Base-by-base conservation (phyloP, 345 rosid genomes). In the Combretum micranthum region DNA sequence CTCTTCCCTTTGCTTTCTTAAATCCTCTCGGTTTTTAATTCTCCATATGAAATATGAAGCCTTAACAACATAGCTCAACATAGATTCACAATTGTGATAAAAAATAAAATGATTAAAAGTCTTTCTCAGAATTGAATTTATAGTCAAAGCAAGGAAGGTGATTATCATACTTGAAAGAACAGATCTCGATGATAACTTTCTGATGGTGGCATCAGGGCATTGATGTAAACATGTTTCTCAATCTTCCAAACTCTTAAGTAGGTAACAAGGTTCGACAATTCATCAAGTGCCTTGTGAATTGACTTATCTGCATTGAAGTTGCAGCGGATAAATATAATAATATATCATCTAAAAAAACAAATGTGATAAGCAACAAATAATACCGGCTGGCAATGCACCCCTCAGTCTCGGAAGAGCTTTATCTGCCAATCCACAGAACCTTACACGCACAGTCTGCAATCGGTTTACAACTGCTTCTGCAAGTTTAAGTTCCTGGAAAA, bases 311-410 rank as follows among this genome's bases (percentile, higher is more conserved):
- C 78, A 72, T 67, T 47, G 53, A 47, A 37, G 53, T n/a, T 54
- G 61, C 42, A 51, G 22, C 15, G n/a, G 52, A 64, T 43, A 55
- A 16, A 42, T n/a, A 51, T 23, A 20, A 54, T 42, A n/a, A 44
- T 48, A 60, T 49, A 46, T 15, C 53, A 53, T 44, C n/a, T 23
- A n/a, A 18, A 20, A 60, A 22, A 42, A 26, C 15, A 17, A 23
- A 56, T 21, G 44, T 32, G 17, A 47, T 55, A 20, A 50, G 12
- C 11, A 32, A 23, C 11, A 21, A 47, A 26, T 44, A 52, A 17
- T 85, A 90, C 97, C 96, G 55, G 89, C 70, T 59, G 83, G 96
- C 56, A 92, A 73, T 64, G 98, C 98, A 51, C 98, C 98, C 72
- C 95, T 81, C 73, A 92, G 68, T 52, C 98, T 85, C 69, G 98